Evolutionary conservation across 306 rosid species (phyloP), one percentile per base, ranked within the genome.

Genomic region (Coriaria nepalensis): DNA sequence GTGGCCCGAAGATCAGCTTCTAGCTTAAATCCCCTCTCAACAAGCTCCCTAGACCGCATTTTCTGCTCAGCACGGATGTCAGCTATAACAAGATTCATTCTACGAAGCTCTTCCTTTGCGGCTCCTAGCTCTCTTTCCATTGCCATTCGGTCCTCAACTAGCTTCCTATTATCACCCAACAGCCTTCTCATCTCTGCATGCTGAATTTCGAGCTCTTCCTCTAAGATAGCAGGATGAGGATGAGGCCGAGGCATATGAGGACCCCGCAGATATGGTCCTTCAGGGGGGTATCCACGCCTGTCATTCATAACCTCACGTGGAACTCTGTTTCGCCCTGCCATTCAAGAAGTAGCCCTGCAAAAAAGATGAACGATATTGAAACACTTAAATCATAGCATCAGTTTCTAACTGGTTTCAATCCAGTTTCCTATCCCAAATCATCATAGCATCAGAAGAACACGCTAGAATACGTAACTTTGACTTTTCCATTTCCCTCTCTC

Each of bases 201-300:
- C 68, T 77, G 93, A 37, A 79, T 51, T 55, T 82, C 93, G 45
- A 82, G 78, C 38, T 86, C 93, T 44, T 86, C 93, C 73, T 86
- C 90, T 75, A 86, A 52, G 14, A 86, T n/a, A 33, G 78, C 76
- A 2, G 93, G 93, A 49, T 82, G 93, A 50, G 90, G 86, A 52
- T 50, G 75, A 0, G 74, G 68, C 5, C 81, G 86, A 0, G 78
- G 77, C 64, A 79, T 48, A 6, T 78, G 81, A 39, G 78, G 93
- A 7, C 65, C 78, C 0, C 86, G 83, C 10, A 62, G 54, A 15
- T 64, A 79, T 35, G 79, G 87, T 10, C 74, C 83, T 12, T 86
- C 96, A 2, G 70, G 52, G 5, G 71, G 82, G 62, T 76, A 79
- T 9, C 83, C 90, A 51, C 86, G 78, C 54, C 94, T 42, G 13